phyloP scores from a whole-genome alignment of 2,329 filamentous ascomycete species.

The Hypoxylon sp. region DNA sequence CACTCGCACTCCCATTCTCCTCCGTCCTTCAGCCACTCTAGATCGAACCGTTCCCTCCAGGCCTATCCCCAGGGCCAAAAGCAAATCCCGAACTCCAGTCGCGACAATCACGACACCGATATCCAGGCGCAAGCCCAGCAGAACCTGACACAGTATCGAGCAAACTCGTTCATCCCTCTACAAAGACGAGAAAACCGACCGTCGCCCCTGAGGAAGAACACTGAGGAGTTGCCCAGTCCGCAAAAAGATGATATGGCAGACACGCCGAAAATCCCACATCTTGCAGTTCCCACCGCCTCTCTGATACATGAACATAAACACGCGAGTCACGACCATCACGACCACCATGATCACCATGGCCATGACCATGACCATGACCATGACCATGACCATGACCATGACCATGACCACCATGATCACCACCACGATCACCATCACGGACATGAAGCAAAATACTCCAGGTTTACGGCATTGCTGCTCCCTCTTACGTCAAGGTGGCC shows the following conservation, averaged over 20 bases:
- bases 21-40: slow-evolving; percentile 51
- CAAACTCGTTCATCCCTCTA: slow-evolving; percentile 47
- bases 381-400: slow-evolving; percentile 38
- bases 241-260: slow-evolving; percentile 29
- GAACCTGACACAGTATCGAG: slow-evolving; percentile 44
- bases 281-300: slow-evolving; percentile 21
- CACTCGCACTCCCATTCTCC: slow-evolving; percentile 51
- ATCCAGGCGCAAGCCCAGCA: slow-evolving; percentile 35
- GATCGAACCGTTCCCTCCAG: slow-evolving; percentile 46
- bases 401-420: slow-evolving; percentile 30
- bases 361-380: slow-evolving; percentile 34
- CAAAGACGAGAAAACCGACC: slow-evolving; percentile 47
- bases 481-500: slow-evolving; percentile 74
- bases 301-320: slow-evolving; percentile 36
- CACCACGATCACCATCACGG: slow-evolving; percentile 37
- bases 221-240: slow-evolving; percentile 35
- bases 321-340: slow-evolving; percentile 39
- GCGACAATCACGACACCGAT: slow-evolving; percentile 45
- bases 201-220: slow-evolving; percentile 44
- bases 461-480: slow-evolving; percentile 77
- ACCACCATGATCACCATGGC: slow-evolving; percentile 35
- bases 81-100: slow-evolving; percentile 45
- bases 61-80: slow-evolving; percentile 43
- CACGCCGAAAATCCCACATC: slow-evolving; percentile 25
- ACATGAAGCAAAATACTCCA: slow-evolving; percentile 61